Evolutionary conservation across 225 moss, liverwort and hornwort genomes (phyloP).

Genomic region (Physcomitrium patens): DNA sequence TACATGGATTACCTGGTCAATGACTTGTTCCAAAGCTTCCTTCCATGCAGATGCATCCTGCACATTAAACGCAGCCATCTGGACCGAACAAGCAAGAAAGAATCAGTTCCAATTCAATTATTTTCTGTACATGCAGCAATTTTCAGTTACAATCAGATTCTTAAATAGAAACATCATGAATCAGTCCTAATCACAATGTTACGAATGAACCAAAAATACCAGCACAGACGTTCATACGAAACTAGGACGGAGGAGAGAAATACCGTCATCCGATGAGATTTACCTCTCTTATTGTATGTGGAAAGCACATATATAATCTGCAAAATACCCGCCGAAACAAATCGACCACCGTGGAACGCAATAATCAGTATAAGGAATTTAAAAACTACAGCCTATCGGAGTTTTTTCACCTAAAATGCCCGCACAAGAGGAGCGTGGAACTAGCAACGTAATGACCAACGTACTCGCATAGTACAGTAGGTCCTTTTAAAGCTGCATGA

Average conservation of each 20-base stretch:
- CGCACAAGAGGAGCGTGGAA: conserved; percentile 6
- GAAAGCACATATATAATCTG: conserved; percentile 86
- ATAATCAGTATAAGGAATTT: background rate
- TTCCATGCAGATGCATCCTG: conserved; percentile 79
- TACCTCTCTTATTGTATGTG: conserved; percentile 75
- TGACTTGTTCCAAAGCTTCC: conserved; percentile 77
- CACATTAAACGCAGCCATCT: conserved; percentile 82
- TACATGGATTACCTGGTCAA: conserved; percentile 68
- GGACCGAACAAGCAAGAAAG: conserved; percentile 19
- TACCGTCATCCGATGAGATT: conserved; percentile 80
- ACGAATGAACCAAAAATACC: conserved; percentile 5
- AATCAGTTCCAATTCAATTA: conserved; percentile 3
- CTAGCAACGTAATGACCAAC: background rate
- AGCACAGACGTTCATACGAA: background rate
- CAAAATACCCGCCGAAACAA: conserved; percentile 19
- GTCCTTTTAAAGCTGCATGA: background rate
- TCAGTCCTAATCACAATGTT: background rate
- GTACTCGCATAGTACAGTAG: background rate
- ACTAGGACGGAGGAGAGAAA: background rate
- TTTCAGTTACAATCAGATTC: background rate
- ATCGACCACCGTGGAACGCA: background rate
- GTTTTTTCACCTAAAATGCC: background rate
- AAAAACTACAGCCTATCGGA: background rate
- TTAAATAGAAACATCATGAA: background rate
- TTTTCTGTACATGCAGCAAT: background rate